These are phyloP conservation scores for Aspergillus sp. DNA, from an alignment of 2,329 filamentous ascomycete species.

Conservation along the genomic window DNA sequence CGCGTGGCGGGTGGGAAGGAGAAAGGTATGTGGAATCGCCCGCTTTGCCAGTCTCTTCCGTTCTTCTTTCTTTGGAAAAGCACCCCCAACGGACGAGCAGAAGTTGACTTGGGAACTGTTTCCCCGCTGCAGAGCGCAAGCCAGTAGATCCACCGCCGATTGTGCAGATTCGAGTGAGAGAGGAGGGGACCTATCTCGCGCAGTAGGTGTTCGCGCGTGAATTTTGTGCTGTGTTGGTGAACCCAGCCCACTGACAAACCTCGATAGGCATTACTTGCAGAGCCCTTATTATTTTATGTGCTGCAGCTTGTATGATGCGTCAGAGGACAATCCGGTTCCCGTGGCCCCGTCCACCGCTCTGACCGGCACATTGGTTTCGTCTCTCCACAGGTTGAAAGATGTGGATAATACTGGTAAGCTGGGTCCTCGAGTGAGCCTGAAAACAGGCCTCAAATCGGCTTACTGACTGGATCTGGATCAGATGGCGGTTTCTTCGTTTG, in stretches of 20 bases:
- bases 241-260: slow-evolving; percentile 19
- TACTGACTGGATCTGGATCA: slow-evolving; percentile 22
- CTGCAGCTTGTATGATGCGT: slow-evolving; percentile 56
- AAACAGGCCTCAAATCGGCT: not conserved
- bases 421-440: not conserved
- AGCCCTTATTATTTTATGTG: slow-evolving; percentile 67
- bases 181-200: slow-evolving; percentile 52
- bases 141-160: slow-evolving; percentile 84
- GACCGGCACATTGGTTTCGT: slow-evolving; percentile 75
- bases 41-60: not conserved
- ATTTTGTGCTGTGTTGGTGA: not conserved
- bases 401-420: slow-evolving; percentile 62
- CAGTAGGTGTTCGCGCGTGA: slow-evolving; percentile 53
- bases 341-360: slow-evolving; percentile 56
- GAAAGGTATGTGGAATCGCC: slow-evolving; percentile 57
- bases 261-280: slow-evolving; percentile 59
- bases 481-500: slow-evolving; percentile 91
- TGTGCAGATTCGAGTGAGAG: slow-evolving; percentile 65
- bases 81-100: slow-evolving; percentile 6
- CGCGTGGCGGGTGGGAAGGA: slow-evolving; percentile 72
- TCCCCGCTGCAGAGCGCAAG: slow-evolving; percentile 65
- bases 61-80: not conserved
- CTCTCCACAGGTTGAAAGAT: slow-evolving; percentile 79
- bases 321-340: slow-evolving; percentile 48
- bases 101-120: slow-evolving; percentile 15